Conservation (phyloP, 768 basidiomycete genomes). For the Suillus fuscotomentosus region DNA sequence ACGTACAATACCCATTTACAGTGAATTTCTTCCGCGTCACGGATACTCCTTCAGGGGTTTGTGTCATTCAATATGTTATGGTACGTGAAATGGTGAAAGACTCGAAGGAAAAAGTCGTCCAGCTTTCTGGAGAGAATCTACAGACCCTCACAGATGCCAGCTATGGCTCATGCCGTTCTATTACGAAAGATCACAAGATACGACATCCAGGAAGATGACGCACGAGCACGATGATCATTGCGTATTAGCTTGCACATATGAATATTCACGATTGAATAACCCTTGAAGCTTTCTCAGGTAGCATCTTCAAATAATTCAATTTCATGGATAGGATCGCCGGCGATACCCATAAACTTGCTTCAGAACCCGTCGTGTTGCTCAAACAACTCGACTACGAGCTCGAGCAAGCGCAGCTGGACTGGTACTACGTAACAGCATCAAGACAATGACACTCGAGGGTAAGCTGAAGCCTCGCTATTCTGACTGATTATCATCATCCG, state of each 20-base stretch:
- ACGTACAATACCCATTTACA: background rate
- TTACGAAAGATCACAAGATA: background rate
- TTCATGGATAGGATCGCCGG: no score
- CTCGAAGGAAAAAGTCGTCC: background rate
- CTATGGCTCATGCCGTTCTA: background rate
- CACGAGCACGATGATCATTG: background rate
- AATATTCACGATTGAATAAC: background rate
- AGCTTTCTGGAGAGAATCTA: background rate
- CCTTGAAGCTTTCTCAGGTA: background rate
- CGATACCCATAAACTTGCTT: no score
- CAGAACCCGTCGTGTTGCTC: no score
- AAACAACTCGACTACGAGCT: no score
- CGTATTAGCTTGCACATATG: background rate
- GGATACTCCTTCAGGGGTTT: background rate
- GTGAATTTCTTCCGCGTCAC: background rate
- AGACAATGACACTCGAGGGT: no score
- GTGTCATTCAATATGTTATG: background rate
- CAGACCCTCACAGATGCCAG: background rate
- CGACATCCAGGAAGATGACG: background rate
- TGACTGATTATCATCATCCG: no score
- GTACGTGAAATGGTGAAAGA: background rate
- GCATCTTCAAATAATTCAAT: no score
- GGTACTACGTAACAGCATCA: no score
- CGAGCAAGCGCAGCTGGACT: no score
- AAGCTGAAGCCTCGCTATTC: no score